These are phyloP conservation scores for Lantana camara DNA, from an alignment of 257 asterid species.

Conservation along the genomic window DNA sequence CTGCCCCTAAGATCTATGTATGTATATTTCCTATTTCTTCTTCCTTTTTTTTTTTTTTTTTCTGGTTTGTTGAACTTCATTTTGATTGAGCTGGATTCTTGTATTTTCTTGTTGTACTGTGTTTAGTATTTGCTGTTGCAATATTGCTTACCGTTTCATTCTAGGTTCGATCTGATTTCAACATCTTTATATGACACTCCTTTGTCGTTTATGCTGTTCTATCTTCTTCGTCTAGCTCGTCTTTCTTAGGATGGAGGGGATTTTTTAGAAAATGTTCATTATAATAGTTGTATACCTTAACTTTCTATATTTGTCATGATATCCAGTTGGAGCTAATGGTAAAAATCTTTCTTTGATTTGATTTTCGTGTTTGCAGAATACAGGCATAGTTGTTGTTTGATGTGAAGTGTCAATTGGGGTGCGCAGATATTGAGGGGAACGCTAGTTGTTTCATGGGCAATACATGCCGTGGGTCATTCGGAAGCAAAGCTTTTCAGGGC, in stretches of 20 bases:
- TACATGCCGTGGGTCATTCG: conserved; percentile 95
- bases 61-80: neutral
- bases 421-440: conserved; percentile 31
- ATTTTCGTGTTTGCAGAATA: conserved; percentile 22
- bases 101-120: conserved; percentile 8
- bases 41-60: neutral
- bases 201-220: neutral
- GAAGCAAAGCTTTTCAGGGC: conserved; percentile 65
- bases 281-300: neutral
- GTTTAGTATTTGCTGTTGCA: neutral
- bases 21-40: neutral
- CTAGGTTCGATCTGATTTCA: conserved; percentile 17
- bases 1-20: conserved; percentile 17
- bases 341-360: neutral
- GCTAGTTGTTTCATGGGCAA: conserved; percentile 87
- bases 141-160: neutral
- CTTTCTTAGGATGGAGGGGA: conserved; percentile 1
- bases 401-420: conserved; percentile 30
- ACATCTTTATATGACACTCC: neutral
- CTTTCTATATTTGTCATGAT: conserved; percentile 3
- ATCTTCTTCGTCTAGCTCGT: neutral
- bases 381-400: conserved; percentile 17
- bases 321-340: conserved; percentile 14
- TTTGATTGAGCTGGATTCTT: conserved; percentile 20
- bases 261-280: neutral